Evolutionary conservation across 805 yeast genomes (phyloP).

Genomic region (Candida ipomoeae): DNA sequence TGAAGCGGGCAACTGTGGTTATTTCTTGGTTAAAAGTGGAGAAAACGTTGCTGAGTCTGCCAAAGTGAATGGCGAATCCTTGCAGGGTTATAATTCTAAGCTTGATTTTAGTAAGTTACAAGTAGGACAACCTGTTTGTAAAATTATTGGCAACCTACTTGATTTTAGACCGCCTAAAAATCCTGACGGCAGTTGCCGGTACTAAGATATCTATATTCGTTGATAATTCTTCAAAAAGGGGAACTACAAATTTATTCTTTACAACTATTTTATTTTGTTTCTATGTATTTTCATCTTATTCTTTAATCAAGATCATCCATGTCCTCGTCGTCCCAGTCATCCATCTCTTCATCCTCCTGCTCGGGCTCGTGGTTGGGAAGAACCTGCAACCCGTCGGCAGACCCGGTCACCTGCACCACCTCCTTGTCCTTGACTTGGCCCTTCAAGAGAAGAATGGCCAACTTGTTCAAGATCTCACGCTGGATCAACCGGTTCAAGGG

Average conservation of each 20-base stretch:
- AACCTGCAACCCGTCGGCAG: constrained; percentile 67
- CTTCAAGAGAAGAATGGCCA: constrained; percentile 84
- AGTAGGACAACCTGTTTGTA: too few species aligned
- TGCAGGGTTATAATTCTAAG: too few species aligned
- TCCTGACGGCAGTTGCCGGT: too few species aligned
- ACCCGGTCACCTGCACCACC: constrained; percentile 59
- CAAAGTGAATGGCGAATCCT: too few species aligned
- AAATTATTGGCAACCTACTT: too few species aligned
- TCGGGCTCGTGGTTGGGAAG: constrained; percentile 77
- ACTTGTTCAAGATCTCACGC: constrained; percentile 74
- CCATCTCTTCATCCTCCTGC: constrained; percentile 49
- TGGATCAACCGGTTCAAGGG: constrained; percentile 93
- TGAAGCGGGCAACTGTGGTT: too few species aligned
- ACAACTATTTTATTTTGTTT: background rate
- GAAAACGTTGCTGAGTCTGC: too few species aligned
- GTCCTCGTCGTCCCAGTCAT: constrained; percentile 55
- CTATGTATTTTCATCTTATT: background rate
- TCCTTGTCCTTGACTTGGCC: constrained; percentile 90
- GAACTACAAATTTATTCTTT: background rate
- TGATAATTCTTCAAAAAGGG: too few species aligned
- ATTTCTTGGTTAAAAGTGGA: too few species aligned
- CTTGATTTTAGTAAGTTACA: too few species aligned
- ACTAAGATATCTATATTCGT: too few species aligned
- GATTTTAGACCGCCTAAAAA: too few species aligned
- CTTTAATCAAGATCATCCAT: constrained; percentile 38